Evolutionary conservation across 2,329 filamentous ascomycete genomes (phyloP), one percentile per base, ranked within the genome.

Genomic region (Fonsecaea nubica): DNA sequence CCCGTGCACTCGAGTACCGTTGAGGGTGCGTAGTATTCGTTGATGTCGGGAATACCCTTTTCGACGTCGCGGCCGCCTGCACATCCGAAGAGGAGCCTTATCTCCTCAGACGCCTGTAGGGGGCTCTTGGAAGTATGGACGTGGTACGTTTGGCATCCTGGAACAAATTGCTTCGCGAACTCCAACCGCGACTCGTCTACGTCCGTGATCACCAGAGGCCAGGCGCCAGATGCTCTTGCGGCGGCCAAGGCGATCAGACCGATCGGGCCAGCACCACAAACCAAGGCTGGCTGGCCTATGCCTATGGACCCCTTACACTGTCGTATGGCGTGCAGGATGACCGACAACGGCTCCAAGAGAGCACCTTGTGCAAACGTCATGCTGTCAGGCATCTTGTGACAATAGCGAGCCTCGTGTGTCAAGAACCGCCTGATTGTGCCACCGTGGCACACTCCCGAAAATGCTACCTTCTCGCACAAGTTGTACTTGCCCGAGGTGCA

Each of bases 1-100:
- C 88, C 88, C 0, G 88, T 90, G 70, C 88, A 90, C 76, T 90
- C 88, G 1, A 90, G 79, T 2, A 89, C 84, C 0, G 84, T 84
- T 12, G 84, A 79, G 0, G 88, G 87, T 32, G 86, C 85, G 10
- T 78, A 77, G 71, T 88, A 88, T 71, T 89, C 86, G 5, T 80
- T 78, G 0, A 69, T 9, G n/a, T 53, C 65, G 10, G 62, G 62
- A 9, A 57, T 30, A 3, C 48, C 61, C 30, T 58, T 52, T n/a
- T 54, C 30, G 12, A 63, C 57, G n/a, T 67, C 58, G 30, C 66
- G 48, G 45, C n/a, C 21, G 2, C 55, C 42, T 2, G 18, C 50
- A 18, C 57, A 62, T 7, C 83, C 83, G 69, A 88, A 89, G 5
- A 89, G 67, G n/a, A 76, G 75, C 55, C 85, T 77, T 64, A 89